A percentile compares a stretch with the other conserved stretches of the same genome.
phyloP scores from a whole-genome alignment of 345 rosid genomes.

The Angophora floribunda region DNA sequence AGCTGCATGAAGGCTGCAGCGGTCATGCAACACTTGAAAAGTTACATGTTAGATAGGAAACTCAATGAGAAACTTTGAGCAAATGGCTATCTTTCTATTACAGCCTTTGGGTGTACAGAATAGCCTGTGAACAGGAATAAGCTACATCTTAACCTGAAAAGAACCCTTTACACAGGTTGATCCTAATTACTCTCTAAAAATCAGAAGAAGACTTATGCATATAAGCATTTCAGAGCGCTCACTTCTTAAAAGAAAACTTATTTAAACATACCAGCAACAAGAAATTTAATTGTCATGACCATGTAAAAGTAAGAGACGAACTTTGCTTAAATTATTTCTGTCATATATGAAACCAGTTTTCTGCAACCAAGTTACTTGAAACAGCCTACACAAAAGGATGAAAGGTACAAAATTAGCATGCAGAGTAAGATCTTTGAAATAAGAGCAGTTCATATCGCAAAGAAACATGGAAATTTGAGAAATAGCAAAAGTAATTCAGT shows the following conservation, averaged over 20 bases:
- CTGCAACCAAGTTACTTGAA: slow-evolving; percentile 90
- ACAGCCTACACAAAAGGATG: slow-evolving; percentile 68
- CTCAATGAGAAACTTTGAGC: not conserved
- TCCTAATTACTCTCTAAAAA: not conserved
- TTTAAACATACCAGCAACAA: not conserved
- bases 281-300: not conserved
- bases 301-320: slow-evolving; percentile 5
- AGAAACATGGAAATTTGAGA: not conserved
- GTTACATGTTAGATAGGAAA: not conserved
- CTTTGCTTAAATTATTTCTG: slow-evolving; percentile 57
- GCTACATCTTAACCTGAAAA: not conserved
- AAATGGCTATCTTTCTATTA: not conserved
- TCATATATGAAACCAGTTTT: slow-evolving; percentile 85
- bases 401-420: slow-evolving; percentile 16
- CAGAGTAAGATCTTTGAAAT: not conserved
- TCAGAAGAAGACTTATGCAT: not conserved
- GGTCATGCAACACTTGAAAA: not conserved
- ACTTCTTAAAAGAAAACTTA: not conserved
- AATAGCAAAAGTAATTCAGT: not conserved
- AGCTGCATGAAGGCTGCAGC: not conserved
- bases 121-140: not conserved
- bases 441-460: not conserved
- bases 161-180: not conserved
- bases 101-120: not conserved
- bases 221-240: not conserved